Percentiles rank a stretch among this genome's conserved stretches.
phyloP scores from a whole-genome alignment of 306 rosid genomes.

The Phaseolus lunatus region DNA sequence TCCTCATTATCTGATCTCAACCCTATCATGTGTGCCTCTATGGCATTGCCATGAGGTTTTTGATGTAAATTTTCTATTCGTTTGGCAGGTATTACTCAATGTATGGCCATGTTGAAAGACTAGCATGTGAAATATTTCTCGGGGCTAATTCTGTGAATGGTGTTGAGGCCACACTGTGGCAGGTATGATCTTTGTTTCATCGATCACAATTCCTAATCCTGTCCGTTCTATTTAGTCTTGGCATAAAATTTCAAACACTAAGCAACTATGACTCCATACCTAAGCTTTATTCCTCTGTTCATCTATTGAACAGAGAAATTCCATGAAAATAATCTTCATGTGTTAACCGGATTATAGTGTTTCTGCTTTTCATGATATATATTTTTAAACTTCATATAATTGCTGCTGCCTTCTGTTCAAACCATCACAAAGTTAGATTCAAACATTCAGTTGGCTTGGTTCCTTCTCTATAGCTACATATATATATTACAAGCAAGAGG shows the following conservation, averaged over 20 bases:
- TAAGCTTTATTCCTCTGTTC: neutral
- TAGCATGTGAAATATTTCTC: slow-evolving; percentile 65
- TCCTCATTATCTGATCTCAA: too few species aligned
- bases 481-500: neutral
- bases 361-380: neutral
- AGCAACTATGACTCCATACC: neutral
- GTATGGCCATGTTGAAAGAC: slow-evolving; percentile 78
- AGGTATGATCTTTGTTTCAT: slow-evolving; percentile 49
- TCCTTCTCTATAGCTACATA: neutral
- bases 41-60: neutral
- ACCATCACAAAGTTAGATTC: neutral
- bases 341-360: neutral
- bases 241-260: neutral
- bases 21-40: neutral
- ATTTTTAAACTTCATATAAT: neutral
- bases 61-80: slow-evolving; percentile 2
- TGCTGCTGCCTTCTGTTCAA: neutral
- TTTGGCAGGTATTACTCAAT: slow-evolving; percentile 71
- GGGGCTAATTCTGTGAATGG: slow-evolving; percentile 79
- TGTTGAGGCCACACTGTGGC: slow-evolving; percentile 69
- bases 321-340: neutral
- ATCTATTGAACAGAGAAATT: neutral
- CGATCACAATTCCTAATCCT: neutral
- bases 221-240: neutral
- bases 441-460: neutral